phyloP scores from a whole-genome alignment of 192 early-diverging fungal species.

The Coemansia sp. region DNA sequence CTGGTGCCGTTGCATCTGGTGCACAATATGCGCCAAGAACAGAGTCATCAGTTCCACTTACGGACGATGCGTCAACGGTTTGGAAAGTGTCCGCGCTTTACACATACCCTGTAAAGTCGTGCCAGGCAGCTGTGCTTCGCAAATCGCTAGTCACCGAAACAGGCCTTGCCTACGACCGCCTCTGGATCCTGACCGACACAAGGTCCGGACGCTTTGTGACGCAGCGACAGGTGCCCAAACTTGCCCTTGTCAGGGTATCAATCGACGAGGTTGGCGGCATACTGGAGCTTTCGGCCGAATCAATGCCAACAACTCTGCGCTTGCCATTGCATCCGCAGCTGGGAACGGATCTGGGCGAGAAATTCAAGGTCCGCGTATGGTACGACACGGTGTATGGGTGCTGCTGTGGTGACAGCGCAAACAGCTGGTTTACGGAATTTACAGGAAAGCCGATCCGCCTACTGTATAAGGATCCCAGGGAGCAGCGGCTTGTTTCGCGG shows the following conservation, averaged over 20 bases:
- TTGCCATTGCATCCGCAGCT: conserved; percentile 33
- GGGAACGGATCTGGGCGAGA: conserved; percentile 9
- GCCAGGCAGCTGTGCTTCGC: conserved; percentile 13
- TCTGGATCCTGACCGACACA: conserved; percentile 42
- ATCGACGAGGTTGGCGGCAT: conserved; percentile 9
- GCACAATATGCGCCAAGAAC: conserved; percentile 1
- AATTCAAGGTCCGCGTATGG: conserved; percentile 33
- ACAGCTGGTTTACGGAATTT: conserved; percentile 30
- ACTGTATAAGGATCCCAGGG: conserved; percentile 30
- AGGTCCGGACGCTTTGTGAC: conserved; percentile 37
- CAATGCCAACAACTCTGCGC: conserved; percentile 18
- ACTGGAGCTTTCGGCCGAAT: conserved; percentile 21
- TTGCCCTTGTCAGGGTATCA: conserved; percentile 23
- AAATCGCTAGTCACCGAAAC: conserved; percentile 19
- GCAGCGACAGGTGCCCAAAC: conserved; percentile 32
- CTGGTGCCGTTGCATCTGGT: neutral
- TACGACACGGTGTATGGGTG: conserved; percentile 39
- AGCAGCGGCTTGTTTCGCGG: conserved; percentile 32
- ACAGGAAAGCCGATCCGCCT: conserved; percentile 32
- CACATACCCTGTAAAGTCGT: conserved; percentile 51
- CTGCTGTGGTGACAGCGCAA: conserved; percentile 26
- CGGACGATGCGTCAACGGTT: neutral
- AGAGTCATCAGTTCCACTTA: neutral
- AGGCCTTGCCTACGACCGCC: conserved; percentile 45
- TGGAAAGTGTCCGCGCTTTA: conserved; percentile 37